Base-by-base conservation (phyloP, 768 basidiomycete genomes). In the Boletus tylopilopsis region DNA sequence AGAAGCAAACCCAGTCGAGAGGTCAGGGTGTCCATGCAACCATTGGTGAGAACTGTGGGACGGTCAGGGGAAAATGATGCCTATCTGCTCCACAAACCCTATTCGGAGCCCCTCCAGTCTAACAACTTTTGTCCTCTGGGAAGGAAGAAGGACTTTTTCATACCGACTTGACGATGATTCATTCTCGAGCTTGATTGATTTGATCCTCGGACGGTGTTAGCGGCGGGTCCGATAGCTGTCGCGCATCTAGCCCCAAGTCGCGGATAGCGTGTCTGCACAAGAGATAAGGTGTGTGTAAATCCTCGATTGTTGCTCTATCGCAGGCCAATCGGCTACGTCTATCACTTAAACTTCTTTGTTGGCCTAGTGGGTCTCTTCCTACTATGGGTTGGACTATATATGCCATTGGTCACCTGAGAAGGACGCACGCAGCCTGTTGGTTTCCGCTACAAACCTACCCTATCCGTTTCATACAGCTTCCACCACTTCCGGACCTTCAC, bases 141-240 rank as follows among this genome's bases (percentile, higher is more conserved):
- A 39, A 43, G 18, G 13, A 10, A 30, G 32, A n/a, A 25, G 22
- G 25, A 56, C 29, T 9, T 36, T 40, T 39, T 40, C 22, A 8
- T 40, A 25, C 22, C 21, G 22, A 27, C 39, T 18, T 13, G 29
- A 30, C 13, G 11, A 27, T 2, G 32, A n/a, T 37, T 32, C 19
- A 18, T 29, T 18, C 29, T 57, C 23, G 25, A 24, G 37, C 19
- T 42, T 56, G 55, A 51, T 56, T 45, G 21, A 34, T n/a, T 42
- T 56, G 55, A 51, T 56, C 47, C 45, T 57, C 37, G 54, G 54
- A 49, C 43, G 24, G 2, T 13, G 5, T 35, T 12, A 27, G 18
- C 27, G 24, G 12, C 41, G 35, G 9, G 22, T 27, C 13, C 16
- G 24, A 35, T 23, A 6, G 29, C 19, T 37, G 45, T 41, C 49